These are phyloP conservation scores for Allomyces arbusculus DNA, from an alignment of 192 early-diverging fungal species.

Conservation along the genomic window DNA sequence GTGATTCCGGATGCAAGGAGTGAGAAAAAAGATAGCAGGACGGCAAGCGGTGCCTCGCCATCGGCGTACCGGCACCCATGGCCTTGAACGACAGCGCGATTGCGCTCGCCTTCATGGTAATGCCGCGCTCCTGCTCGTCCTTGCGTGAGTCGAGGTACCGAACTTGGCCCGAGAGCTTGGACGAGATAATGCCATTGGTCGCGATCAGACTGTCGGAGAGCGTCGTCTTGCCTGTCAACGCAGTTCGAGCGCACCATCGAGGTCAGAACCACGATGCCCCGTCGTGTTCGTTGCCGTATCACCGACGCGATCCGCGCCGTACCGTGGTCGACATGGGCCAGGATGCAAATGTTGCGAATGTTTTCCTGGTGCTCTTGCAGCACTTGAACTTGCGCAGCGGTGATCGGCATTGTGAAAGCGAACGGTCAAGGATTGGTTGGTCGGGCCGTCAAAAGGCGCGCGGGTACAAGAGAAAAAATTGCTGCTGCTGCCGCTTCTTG, in stretches of 20 bases:
- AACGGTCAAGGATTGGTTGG: too few relatives aligned
- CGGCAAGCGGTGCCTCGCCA: background rate
- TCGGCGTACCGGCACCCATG: slow-evolving; percentile 16
- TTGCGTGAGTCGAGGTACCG: slow-evolving; percentile 88
- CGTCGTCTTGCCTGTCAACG: slow-evolving; percentile 59
- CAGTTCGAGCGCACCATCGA: background rate
- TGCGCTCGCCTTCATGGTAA: slow-evolving; percentile 94
- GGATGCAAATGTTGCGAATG: slow-evolving; percentile 91
- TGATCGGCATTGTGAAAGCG: too few relatives aligned
- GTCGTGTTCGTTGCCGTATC: background rate
- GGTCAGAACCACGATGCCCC: slow-evolving; percentile 1
- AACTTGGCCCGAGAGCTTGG: slow-evolving; percentile 83
- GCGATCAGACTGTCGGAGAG: slow-evolving; percentile 84
- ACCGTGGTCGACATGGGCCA: slow-evolving; percentile 94
- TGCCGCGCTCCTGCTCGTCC: slow-evolving; percentile 95
- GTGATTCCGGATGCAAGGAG: slow-evolving; percentile 6
- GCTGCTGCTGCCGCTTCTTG: too few relatives aligned
- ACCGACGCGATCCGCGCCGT: background rate
- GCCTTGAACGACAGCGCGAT: slow-evolving; percentile 85
- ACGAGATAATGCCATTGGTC: slow-evolving; percentile 96
- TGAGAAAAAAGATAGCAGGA: background rate
- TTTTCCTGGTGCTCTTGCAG: too few relatives aligned
- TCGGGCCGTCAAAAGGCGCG: too few relatives aligned
- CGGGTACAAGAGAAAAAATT: too few relatives aligned
- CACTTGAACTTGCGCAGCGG: too few relatives aligned